Base-by-base conservation (phyloP, 1,284 basidiomycete species). In the Cryptococcus neoformans region DNA sequence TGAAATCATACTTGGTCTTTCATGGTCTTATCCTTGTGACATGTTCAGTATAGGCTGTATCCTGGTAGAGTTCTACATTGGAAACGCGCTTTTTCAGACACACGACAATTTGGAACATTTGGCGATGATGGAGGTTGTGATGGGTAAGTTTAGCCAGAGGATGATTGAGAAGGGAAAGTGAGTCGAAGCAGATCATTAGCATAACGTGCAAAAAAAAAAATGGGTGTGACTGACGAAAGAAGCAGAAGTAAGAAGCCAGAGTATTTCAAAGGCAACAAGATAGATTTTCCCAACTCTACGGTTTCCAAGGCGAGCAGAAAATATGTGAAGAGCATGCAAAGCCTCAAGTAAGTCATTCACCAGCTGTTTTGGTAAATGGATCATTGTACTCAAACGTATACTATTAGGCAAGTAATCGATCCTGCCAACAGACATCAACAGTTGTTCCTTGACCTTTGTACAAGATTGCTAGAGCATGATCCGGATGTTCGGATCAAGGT, bases 71-170 rank as follows among this genome's bases (percentile, higher is more conserved):
- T 98, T 99, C 75, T 96, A 87, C 79, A 99, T 96, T 2, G 96
- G 96, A 39, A 87, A 95, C 47, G 96, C 96, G 4, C 83, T 99
- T 37, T 99, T 98, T 81, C 96, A 99, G 78, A 99, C 96, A 0
- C 95, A 98, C 73, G 95, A 99, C 79, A 99, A 99, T 74, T 84
- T 99, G 10, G 96, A 99, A 74, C 96, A 99, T 76, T 85, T 99
- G 6, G 96, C 96, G 45, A 99, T 99, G 96, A 99, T 99, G 96
- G 94, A 99, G 77, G 87, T 90, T 65, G 96, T 99, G 39, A 95
- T 99, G 86, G 96, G 95, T 59, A 89, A 87, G 78, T 94, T 99
- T 87, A 92, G 94, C 0, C 85, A 88, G 47, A 85, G 87, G 4
- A 92, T 95, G 74, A 65, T 78, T 1, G 47, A 79, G 17, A 75